Evolutionary conservation across 2,329 filamentous ascomycete species (phyloP), one percentile per base, ranked within the genome.

Genomic region (Calonectria honghensis): DNA sequence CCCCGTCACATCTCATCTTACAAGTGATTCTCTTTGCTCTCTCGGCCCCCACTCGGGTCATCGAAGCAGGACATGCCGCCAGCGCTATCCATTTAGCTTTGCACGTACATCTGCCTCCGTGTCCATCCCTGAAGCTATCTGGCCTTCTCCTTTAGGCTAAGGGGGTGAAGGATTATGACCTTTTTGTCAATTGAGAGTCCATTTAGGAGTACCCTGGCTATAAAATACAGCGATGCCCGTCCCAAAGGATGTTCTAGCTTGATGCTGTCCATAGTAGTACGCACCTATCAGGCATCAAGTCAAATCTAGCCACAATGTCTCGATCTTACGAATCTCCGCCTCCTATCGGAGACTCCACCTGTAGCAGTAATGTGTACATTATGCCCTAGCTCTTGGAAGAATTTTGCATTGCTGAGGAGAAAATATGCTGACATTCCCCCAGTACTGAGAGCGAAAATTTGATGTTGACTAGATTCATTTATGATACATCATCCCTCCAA

Each of bases 381-480:
- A 13, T 48, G 2, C 20, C 45, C 45, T n/a, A 6, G 7, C 20
- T 24, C 45, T 48, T 48, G 6, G 1, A 18, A 24, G 10, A 13
- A 9, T 13, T 48, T 48, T 24, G n/a, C n/a, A 48, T 13, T 24
- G 24, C 24, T 24, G 3, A 3, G 45, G 7, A 4, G n/a, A 48
- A 48, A 24, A n/a, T 7, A 48, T 24, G n/a, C 45, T 48, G 2
- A 48, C 13, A 48, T 48, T 48, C n/a, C 1, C 6, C n/a, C n/a
- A 48, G 20, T 48, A 20, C n/a, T 3, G 10, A 24, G 3, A 48
- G 45, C n/a, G 45, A 48, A 13, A 48, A 14, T 48, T 24, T 11
- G 45, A 48, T 48, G 45, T 48, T 48, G 0, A 78, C 79, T n/a
- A 48, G 45, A 24, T 48, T n/a, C 45, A 48, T 48, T 48, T 13